Percentiles rank a stretch among this genome's conserved stretches.
phyloP scores from a whole-genome alignment of 2,329 filamentous ascomycete genomes.

The Colletotrichum zoysiae region DNA sequence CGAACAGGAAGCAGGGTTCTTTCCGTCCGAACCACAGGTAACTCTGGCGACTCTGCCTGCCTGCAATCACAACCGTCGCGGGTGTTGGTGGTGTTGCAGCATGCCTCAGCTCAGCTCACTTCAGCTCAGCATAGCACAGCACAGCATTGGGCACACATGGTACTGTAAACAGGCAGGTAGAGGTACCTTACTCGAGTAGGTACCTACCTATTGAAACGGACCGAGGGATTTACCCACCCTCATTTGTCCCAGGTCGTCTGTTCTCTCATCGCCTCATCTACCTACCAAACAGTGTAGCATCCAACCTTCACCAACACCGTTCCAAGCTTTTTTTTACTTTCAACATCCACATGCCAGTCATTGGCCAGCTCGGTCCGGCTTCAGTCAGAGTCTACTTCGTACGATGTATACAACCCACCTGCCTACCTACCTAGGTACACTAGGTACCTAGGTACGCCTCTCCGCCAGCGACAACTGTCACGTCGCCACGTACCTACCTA shows the following conservation, averaged over 20 bases:
- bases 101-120: not conserved
- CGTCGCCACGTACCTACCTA: not conserved
- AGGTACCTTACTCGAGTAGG: slow-evolving; percentile 21
- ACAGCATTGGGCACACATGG: too few species aligned
- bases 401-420: too few species aligned
- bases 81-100: slow-evolving; percentile 15
- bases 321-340: not conserved
- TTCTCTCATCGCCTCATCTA: slow-evolving; percentile 6
- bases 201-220: slow-evolving; percentile 26
- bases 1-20: not conserved
- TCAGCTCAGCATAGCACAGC: too few species aligned
- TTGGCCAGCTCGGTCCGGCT: not conserved
- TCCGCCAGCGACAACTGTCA: not conserved
- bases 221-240: slow-evolving; percentile 6
- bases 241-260: not conserved
- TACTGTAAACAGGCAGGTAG: not conserved
- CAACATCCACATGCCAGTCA: slow-evolving; percentile 17
- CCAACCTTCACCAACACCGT: slow-evolving; percentile 7
- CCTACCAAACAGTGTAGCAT: slow-evolving; percentile 16
- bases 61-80: slow-evolving; percentile 3
- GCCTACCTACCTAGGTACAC: too few species aligned
- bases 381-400: not conserved
- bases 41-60: not conserved
- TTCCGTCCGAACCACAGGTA: slow-evolving; percentile 27
- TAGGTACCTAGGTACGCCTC: too few species aligned